Evolutionary conservation across 2,329 filamentous ascomycete species (phyloP).

Genomic region (Trichoderma oligosporum): DNA sequence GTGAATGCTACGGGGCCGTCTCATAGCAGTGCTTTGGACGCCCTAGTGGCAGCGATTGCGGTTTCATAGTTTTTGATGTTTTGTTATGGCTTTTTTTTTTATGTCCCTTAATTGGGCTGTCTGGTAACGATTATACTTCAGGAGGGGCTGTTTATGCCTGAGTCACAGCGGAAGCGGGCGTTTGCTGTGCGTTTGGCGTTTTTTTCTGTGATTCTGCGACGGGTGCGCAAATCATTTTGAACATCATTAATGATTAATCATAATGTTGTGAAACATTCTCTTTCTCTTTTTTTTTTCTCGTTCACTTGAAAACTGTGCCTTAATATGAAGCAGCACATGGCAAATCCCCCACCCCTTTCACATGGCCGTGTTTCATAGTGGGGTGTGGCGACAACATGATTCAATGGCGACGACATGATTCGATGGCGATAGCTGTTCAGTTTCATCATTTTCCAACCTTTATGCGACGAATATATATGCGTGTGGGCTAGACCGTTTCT

Average conservation of each 20-base stretch:
- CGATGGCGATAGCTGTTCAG: slow-evolving; percentile 9
- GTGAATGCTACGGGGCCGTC: slow-evolving; percentile 50
- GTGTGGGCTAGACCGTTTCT: slow-evolving; percentile 5
- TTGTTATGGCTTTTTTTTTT: background rate
- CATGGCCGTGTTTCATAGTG: slow-evolving; percentile 8
- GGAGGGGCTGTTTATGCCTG: background rate
- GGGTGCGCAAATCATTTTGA: slow-evolving; percentile 4
- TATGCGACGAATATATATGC: slow-evolving; percentile 1
- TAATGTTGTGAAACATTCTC: slow-evolving; percentile 14
- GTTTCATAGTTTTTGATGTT: slow-evolving; percentile 29
- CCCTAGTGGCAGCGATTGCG: slow-evolving; percentile 57
- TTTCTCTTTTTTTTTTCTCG: background rate
- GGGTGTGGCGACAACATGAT: slow-evolving; percentile 15
- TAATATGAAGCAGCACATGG: slow-evolving; percentile 14
- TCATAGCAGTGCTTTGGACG: slow-evolving; percentile 64
- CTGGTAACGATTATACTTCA: slow-evolving; percentile 12
- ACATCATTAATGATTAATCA: slow-evolving; percentile 15
- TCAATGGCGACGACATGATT: slow-evolving; percentile 14
- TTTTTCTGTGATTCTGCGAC: slow-evolving; percentile 1
- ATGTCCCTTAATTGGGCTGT: background rate
- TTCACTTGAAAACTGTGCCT: slow-evolving; percentile 9
- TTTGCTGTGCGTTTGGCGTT: slow-evolving; percentile 16
- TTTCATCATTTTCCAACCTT: slow-evolving; percentile 15
- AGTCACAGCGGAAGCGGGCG: slow-evolving; percentile 15
- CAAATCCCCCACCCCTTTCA: slow-evolving; percentile 7